A percentile compares a stretch with the other conserved stretches of the same genome.
Conservation (phyloP, 306 rosid species). For the Clitoria ternatea region DNA sequence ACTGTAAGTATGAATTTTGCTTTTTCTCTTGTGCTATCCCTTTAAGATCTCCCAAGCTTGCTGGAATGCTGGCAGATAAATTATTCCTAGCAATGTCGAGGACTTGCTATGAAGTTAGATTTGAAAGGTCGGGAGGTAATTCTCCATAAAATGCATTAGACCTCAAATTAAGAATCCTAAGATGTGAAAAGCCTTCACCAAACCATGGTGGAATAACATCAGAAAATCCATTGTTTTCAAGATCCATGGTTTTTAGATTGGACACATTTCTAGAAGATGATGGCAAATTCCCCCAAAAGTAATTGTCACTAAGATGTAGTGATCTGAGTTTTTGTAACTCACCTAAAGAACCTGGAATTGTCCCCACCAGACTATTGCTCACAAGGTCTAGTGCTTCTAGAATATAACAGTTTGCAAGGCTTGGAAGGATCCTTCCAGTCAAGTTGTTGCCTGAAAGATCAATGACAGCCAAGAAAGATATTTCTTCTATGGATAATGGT, state of each 20-base stretch:
- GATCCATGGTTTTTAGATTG: slow-evolving; percentile 35
- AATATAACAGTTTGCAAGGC: slow-evolving; percentile 29
- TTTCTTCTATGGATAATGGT: slow-evolving; percentile 30
- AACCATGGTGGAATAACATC: slow-evolving; percentile 41
- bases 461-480: slow-evolving; percentile 4
- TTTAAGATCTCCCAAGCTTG: slow-evolving; percentile 30
- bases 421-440: slow-evolving; percentile 33
- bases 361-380: slow-evolving; percentile 29
- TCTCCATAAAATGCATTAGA: slow-evolving; percentile 41
- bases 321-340: slow-evolving; percentile 20
- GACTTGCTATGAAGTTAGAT: slow-evolving; percentile 38
- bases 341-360: slow-evolving; percentile 34
- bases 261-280: slow-evolving; percentile 32
- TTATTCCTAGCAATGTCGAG: too few species aligned
- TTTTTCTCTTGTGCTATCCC: slow-evolving; percentile 10
- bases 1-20: neutral
- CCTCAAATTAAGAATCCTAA: slow-evolving; percentile 38
- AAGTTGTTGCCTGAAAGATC: too few species aligned
- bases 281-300: slow-evolving; percentile 35
- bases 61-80: slow-evolving; percentile 31
- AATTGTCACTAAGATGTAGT: slow-evolving; percentile 33
- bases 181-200: slow-evolving; percentile 22
- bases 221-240: slow-evolving; percentile 28
- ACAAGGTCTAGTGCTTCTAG: slow-evolving; percentile 36
- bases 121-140: slow-evolving; percentile 25